These are phyloP conservation scores for Glutinoglossum americanum DNA, from an alignment of 495 filamentous ascomycete genomes.

Conservation along the genomic window DNA sequence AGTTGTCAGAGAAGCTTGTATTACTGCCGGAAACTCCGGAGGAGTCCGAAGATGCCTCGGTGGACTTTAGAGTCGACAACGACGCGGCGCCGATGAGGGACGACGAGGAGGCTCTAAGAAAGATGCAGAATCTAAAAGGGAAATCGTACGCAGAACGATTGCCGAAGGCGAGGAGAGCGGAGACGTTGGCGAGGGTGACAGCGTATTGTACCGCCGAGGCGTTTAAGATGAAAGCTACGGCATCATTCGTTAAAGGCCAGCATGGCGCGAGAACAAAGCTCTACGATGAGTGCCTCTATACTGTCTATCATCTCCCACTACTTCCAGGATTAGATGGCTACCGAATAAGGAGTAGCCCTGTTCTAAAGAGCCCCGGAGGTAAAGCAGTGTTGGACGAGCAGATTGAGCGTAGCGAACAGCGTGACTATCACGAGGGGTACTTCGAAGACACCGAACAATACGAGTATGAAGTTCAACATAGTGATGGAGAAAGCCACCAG, in stretches of 20 bases:
- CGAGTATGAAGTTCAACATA: slow-evolving; percentile 11
- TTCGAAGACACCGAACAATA: slow-evolving; percentile 30
- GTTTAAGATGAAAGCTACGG: slow-evolving; percentile 67
- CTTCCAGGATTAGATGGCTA: slow-evolving; percentile 71
- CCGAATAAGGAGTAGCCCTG: slow-evolving; percentile 67
- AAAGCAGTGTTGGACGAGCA: slow-evolving; percentile 86
- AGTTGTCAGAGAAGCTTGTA: slow-evolving; percentile 86
- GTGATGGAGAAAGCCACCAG: slow-evolving; percentile 24
- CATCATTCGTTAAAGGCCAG: slow-evolving; percentile 66
- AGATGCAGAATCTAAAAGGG: slow-evolving; percentile 36
- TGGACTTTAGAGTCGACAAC: slow-evolving; percentile 34
- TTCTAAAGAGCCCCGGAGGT: slow-evolving; percentile 78
- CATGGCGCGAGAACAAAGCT: slow-evolving; percentile 92
- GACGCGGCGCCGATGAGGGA: slow-evolving; percentile 52
- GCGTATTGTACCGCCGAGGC: slow-evolving; percentile 93
- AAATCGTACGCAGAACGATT: slow-evolving; percentile 86
- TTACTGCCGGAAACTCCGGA: slow-evolving; percentile 64
- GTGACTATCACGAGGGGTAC: slow-evolving; percentile 81
- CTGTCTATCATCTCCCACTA: slow-evolving; percentile 80
- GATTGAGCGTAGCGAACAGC: slow-evolving; percentile 79
- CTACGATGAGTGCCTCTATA: slow-evolving; percentile 97
- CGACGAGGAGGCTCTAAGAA: slow-evolving; percentile 50
- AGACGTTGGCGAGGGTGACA: slow-evolving; percentile 75
- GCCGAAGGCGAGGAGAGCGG: slow-evolving; percentile 68
- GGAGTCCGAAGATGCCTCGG: slow-evolving; percentile 13